Evolutionary conservation across 805 yeast species (phyloP).

Genomic region (Cyberlindnera suaveolens): DNA sequence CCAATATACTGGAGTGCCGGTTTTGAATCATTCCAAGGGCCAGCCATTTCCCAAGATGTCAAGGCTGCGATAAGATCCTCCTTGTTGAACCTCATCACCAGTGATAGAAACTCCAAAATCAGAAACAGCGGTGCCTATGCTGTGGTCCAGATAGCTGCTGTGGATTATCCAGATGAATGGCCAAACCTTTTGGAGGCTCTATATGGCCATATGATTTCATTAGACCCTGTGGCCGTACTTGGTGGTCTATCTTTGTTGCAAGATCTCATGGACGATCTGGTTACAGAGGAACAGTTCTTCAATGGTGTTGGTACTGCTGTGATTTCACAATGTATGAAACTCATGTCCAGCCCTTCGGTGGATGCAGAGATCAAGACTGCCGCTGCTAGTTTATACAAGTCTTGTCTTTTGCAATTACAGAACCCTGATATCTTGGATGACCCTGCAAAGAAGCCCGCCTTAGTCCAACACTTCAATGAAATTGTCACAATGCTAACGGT

Average conservation of each 20-base stretch:
- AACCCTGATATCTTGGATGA: slow-evolving; percentile 40
- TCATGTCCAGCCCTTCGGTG: slow-evolving; percentile 29
- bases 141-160: slow-evolving; percentile 77
- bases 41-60: slow-evolving; percentile 46
- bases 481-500: slow-evolving; percentile 13
- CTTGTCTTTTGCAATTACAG: slow-evolving; percentile 47
- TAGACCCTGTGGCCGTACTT: slow-evolving; percentile 8
- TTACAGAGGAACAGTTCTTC: slow-evolving; percentile 83
- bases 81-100: slow-evolving; percentile 40
- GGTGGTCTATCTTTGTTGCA: slow-evolving; percentile 40
- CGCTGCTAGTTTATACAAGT: slow-evolving; percentile 45
- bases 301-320: slow-evolving; percentile 59
- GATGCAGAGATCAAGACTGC: slow-evolving; percentile 37
- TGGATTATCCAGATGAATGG: slow-evolving; percentile 96
- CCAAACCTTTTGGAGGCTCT: slow-evolving; percentile 55
- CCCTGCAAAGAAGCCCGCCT: slow-evolving; percentile 27
- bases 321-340: slow-evolving; percentile 40
- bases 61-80: slow-evolving; percentile 46
- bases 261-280: slow-evolving; percentile 80
- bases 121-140: slow-evolving; percentile 65
- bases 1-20: slow-evolving; percentile 81
- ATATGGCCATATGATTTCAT: slow-evolving; percentile 32
- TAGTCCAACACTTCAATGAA: slow-evolving; percentile 18
- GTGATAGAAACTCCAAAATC: slow-evolving; percentile 50
- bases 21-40: slow-evolving; percentile 67